Base-by-base conservation (phyloP, 208 protist genomes). In the Wallacemonas rigidus region DNA sequence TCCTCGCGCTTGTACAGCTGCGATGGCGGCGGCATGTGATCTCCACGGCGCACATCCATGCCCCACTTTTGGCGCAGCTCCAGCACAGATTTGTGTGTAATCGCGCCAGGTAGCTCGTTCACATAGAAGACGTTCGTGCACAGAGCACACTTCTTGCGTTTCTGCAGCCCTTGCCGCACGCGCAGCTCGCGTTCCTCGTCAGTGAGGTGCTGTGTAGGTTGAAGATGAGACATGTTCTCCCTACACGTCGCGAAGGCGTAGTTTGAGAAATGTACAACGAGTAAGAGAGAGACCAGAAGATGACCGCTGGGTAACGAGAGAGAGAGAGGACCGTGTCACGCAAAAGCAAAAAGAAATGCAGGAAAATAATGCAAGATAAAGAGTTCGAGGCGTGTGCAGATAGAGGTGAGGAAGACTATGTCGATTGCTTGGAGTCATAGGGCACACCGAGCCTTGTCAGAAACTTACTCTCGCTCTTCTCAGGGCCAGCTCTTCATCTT, bases 61-160 rank as follows among this genome's bases (percentile, higher is more conserved):
- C 93, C 90, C 90, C 90, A 97, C 71, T 89, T 93, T 72, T 89
- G 86, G 36, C 94, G 91, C 7, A 98, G 84, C 65, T 98, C 91
- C 58, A 96, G 78, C 60, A 98, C 89, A 15, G 94, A 98, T 68
- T 98, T 98, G 79, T 97, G 90, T 39, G 92, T 95, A 68, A 98
- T 96, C 3, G 94, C 90, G 9, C 94, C 94, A 39, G 94, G 94
- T 1, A 98, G 85, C 69, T 91, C 82, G 45, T 97, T 89, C 39
- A 98, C 92, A 73, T 96, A 95, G 75, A 98, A 98, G 6, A 84
- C 87, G 67, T 97, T 91, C 36, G 85, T 84, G 76, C 94, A 98
- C 44, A 98, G 81, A 2, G 91, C 91, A 65, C 94, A 98, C 69
- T 91, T 90, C 72, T 95, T 97, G 26, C 89, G 79, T 76, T 97